These are phyloP conservation scores for Aspergillus tamarii DNA, from an alignment of 2,329 filamentous ascomycete species.

Conservation along the genomic window DNA sequence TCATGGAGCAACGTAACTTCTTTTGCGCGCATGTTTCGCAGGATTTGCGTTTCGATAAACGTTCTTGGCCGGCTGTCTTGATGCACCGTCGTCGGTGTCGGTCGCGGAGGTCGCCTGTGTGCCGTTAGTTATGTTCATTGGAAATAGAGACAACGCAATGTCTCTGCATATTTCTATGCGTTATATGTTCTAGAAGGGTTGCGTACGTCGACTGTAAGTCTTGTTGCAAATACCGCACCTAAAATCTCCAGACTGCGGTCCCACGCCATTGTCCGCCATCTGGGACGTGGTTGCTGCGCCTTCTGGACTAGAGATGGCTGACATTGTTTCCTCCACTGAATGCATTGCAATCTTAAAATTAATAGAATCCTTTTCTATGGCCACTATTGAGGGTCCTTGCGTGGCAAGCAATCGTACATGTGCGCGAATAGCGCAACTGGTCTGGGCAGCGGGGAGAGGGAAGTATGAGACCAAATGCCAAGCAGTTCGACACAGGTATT, in stretches of 20 bases:
- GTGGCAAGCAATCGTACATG: neutral
- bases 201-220: constrained; percentile 22
- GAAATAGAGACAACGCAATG: neutral
- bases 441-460: neutral
- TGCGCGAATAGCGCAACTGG: neutral
- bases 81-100: constrained; percentile 25
- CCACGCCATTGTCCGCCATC: neutral
- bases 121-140: neutral
- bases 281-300: neutral
- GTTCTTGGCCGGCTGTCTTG: constrained; percentile 21
- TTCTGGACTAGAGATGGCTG: neutral
- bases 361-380: neutral
- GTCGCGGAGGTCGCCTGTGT: constrained; percentile 23
- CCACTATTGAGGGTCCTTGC: neutral
- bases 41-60: constrained; percentile 24
- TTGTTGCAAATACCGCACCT: constrained; percentile 24
- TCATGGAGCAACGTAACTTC: constrained; percentile 25
- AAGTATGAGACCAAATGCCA: neutral
- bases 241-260: constrained; percentile 6
- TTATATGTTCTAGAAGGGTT: neutral
- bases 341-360: neutral
- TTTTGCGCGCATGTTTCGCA: constrained; percentile 24
- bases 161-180: neutral
- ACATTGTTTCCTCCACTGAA: neutral
- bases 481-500: neutral